phyloP scores from a whole-genome alignment of 2,329 filamentous ascomycete genomes.

The Boeremia exigua region DNA sequence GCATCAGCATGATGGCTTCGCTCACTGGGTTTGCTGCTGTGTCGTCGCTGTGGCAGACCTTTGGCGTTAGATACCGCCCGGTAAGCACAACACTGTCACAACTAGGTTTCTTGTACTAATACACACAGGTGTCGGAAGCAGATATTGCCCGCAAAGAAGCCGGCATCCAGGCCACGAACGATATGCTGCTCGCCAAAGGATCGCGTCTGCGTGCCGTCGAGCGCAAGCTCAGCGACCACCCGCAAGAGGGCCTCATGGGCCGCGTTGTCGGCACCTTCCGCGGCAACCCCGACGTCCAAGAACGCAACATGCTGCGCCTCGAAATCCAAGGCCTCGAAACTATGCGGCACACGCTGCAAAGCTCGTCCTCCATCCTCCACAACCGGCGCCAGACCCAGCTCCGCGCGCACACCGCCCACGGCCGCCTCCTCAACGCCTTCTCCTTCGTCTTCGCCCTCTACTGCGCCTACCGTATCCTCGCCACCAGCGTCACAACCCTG shows the following conservation, averaged over 20 bases:
- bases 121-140: constrained; percentile 65
- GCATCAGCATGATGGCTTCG: constrained; percentile 84
- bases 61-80: constrained; percentile 68
- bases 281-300: constrained; percentile 63
- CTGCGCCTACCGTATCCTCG: constrained; percentile 81
- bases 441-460: constrained; percentile 78
- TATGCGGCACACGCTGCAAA: constrained; percentile 75
- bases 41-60: constrained; percentile 84
- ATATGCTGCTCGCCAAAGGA: constrained; percentile 78
- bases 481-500: constrained; percentile 71
- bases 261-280: constrained; percentile 76
- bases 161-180: constrained; percentile 77
- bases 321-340: constrained; percentile 81
- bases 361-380: constrained; percentile 69
- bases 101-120: constrained; percentile 19
- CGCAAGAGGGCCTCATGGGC: constrained; percentile 67
- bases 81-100: constrained; percentile 40
- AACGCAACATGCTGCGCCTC: constrained; percentile 65
- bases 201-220: constrained; percentile 74
- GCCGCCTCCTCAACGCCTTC: constrained; percentile 67
- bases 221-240: constrained; percentile 62
- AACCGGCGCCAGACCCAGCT: constrained; percentile 68
- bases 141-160: constrained; percentile 79
- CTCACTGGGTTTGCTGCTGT: constrained; percentile 91
- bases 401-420: constrained; percentile 70